Evolutionary conservation across 768 basidiomycete genomes (phyloP), one percentile per base, ranked within the genome.

Genomic region (Hortiboletus flavorubellus): DNA sequence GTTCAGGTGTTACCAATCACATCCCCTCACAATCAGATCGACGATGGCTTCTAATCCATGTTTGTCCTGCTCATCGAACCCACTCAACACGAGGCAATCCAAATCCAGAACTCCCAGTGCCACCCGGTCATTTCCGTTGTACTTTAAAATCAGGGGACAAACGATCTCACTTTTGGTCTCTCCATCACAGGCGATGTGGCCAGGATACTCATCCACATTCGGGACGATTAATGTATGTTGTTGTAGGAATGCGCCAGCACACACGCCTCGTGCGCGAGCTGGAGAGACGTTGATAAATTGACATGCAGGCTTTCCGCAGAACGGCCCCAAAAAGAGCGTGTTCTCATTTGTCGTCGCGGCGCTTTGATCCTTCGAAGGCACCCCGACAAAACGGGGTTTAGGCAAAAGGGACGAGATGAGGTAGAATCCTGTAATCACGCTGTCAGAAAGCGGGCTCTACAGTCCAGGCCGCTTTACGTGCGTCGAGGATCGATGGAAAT

Each of bases 171-270:
- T 91, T 64, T 87, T 86, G 2, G 95, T 96, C 50, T 87, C 84
- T 21, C 85, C 90, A 61, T 98, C 94, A 65, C 96, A 98, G 3
- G 93, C 91, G 58, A 97, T 96, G 67, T 98, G 96, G 0, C 95
- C 93, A 1, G 91, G 91, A 66, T 93, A 93, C 10, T 69, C 71
- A 26, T 89, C 80, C 18, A 98, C 93, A 55, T 95, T 81, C 18
- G 76, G 72, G 1, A 97, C 91, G n/a, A 93, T 63, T 6, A 91
- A 50, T 0, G 87, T 82, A 59, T 75, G 65, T 42, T 68, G 71
- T 47, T 76, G 76, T 14, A 85, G 51, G 69, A 83, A 96, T 2
- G 87, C 86, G 47, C 85, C 86, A 7, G 92, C 90, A 68, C 94
- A 97, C 11, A 97, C 94, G 30, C 94, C 93, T n/a, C 80, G 79